Evolutionary conservation across 805 yeast species (phyloP).

Genomic region (Saccharomycopsis sp.): DNA sequence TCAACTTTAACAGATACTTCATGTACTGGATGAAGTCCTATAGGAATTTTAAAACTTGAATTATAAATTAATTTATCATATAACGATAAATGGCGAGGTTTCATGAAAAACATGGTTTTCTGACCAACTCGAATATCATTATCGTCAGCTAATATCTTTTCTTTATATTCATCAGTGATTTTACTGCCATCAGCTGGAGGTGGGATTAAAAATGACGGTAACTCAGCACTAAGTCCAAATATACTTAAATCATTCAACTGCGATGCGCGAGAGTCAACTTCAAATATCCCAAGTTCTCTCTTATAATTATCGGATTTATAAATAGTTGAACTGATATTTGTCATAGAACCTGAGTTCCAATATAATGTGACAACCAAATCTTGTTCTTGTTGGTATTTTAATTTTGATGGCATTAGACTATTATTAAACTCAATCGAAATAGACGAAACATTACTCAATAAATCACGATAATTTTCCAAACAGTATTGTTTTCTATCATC

Average conservation of each 20-base stretch:
- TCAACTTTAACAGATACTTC: constrained; percentile 6
- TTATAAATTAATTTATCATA: neutral
- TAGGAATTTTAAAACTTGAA: constrained; percentile 10
- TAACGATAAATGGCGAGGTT: constrained; percentile 16
- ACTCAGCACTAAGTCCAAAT: constrained; percentile 17
- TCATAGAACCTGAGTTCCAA: constrained; percentile 15
- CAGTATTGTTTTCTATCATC: constrained; percentile 6
- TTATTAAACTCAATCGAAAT: constrained; percentile 18
- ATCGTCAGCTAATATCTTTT: constrained; percentile 2
- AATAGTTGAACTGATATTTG: constrained; percentile 6
- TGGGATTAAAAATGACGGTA: constrained; percentile 12
- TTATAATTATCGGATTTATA: neutral
- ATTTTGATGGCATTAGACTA: neutral
- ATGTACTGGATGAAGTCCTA: constrained; percentile 20
- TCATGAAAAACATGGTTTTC: constrained; percentile 19
- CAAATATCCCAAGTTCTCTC: constrained; percentile 19
- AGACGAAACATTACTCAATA: constrained; percentile 8
- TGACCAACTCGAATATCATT: constrained; percentile 17
- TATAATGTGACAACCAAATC: constrained; percentile 11
- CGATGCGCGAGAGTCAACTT: constrained; percentile 15
- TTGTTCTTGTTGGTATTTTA: neutral
- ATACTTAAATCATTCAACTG: constrained; percentile 15
- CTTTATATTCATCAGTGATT: neutral
- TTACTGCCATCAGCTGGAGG: neutral
- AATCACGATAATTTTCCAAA: constrained; percentile 4